Evolutionary conservation across 164 flowering plant genomes (phyloP), one percentile per base, ranked within the genome.

Genomic region (Warburgia ugandensis): DNA sequence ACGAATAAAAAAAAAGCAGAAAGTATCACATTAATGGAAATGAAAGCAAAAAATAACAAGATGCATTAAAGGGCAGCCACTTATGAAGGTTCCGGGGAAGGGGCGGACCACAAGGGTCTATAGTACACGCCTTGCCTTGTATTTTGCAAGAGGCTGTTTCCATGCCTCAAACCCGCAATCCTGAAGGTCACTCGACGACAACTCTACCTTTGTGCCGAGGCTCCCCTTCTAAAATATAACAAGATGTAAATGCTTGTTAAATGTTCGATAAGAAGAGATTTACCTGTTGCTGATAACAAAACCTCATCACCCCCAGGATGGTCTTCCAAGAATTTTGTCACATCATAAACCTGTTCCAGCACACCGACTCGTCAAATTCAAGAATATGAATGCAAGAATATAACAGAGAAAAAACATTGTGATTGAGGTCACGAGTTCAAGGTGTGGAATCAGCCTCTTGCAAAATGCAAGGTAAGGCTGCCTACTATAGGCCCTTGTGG

Each of bases 241-340:
- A 11, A 22, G 13, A 4, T 4, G 4, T 43, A 20, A 38, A 2
- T 43, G n/a, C 31, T 5, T 26, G 49, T 12, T 13, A 5, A 33
- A 49, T 7, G 6, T 26, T 12, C 12, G 14, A 16, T 8, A 4
- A 9, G 30, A 29, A 35, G 11, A 29, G 1, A 35, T 20, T 47
- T 62, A 80, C 86, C 86, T 55, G 83, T 80, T 13, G 79, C 78
- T 1, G 81, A 70, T 49, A 80, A 46, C 55, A 80, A 58, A 58
- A 75, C 81, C 29, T 80, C 86, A 51, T 77, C 86, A 14, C 86
- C 87, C 19, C 87, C 87, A 22, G 87, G 87, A 54, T 81, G 87
- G 61, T 81, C 87, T 21, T 81, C 81, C 64, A 76, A 61, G 59
- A 81, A 81, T 54, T 74, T 70, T 20, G 87, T 74, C 56, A 81